Conservation (phyloP, 2,329 filamentous ascomycete species). For the Aspergillus sp. region DNA sequence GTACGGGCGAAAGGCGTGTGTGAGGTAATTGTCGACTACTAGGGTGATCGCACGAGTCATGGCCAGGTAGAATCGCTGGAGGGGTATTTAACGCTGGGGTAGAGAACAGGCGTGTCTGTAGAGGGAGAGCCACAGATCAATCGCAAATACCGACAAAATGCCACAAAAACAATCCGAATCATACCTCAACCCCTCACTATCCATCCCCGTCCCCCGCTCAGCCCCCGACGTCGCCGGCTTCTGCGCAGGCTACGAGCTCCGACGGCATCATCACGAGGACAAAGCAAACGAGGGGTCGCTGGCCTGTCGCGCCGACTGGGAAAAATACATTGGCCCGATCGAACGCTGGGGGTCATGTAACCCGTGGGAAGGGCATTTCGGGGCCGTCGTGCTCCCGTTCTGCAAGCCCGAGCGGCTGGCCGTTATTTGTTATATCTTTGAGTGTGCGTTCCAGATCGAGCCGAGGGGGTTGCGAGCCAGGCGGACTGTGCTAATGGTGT, state of each 20-base stretch:
- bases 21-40: neutral
- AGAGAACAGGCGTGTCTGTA: neutral
- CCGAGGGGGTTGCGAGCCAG: no score
- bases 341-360: constrained; percentile 26
- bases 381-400: constrained; percentile 19
- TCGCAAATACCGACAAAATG: neutral
- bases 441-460: constrained; percentile 13
- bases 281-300: constrained; percentile 21
- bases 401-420: constrained; percentile 23
- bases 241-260: constrained; percentile 17
- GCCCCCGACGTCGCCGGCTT: constrained; percentile 17
- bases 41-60: no score
- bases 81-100: neutral
- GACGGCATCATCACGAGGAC: constrained; percentile 20
- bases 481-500: neutral
- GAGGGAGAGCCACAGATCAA: no score
- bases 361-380: constrained; percentile 24
- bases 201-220: constrained; percentile 2
- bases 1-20: neutral
- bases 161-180: neutral
- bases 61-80: neutral
- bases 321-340: constrained; percentile 23
- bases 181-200: neutral
- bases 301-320: constrained; percentile 21
- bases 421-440: constrained; percentile 23